Evolutionary conservation across 331 rosid genomes (phyloP), one percentile per base, ranked within the genome.

Genomic region (Cydonia oblonga): DNA sequence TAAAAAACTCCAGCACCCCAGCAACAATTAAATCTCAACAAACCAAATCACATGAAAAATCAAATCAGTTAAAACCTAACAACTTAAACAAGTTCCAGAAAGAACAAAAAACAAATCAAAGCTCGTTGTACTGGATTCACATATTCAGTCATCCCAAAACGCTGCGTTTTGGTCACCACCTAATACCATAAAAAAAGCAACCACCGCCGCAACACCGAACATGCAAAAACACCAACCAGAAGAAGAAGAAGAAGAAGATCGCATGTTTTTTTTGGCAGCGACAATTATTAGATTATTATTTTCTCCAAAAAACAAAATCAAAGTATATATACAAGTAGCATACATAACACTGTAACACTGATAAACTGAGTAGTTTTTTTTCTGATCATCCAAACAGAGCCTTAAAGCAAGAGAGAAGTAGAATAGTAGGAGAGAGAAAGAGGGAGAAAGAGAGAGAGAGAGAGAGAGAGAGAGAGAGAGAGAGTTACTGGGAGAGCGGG

Each of bases 401-500:
- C 19, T 46, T 46, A 46, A n/a, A 6, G 3, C 15, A 46, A 15
- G 3, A 46, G 9, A 46, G 3, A 46, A 46, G 53, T 46, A 16
- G 42, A n/a, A n/a, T n/a, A n/a, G n/a, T n/a, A n/a, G n/a, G n/a
- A n/a, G 9, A 2, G 9, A 69, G 25, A 3, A 11, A 22, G 62
- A 82, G 84, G 9, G 42, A 35, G n/a, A n/a, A n/a, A n/a, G n/a
- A n/a, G n/a, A n/a, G n/a, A n/a, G n/a, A n/a, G n/a, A n/a, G n/a
- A n/a, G n/a, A n/a, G n/a, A n/a, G n/a, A n/a, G n/a, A n/a, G n/a
- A n/a, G n/a, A n/a, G n/a, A n/a, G n/a, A n/a, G n/a, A n/a, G n/a
- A n/a, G 13, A 35, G 12, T 73, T 85, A 92, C 98, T 6, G 86
- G 90, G 18, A 88, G 42, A 35, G 9, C 42, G 13, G 42, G 42